Percentiles rank a stretch among this genome's conserved stretches.
phyloP scores from a whole-genome alignment of 2,329 filamentous ascomycete species.

The Botrytis deweyae region DNA sequence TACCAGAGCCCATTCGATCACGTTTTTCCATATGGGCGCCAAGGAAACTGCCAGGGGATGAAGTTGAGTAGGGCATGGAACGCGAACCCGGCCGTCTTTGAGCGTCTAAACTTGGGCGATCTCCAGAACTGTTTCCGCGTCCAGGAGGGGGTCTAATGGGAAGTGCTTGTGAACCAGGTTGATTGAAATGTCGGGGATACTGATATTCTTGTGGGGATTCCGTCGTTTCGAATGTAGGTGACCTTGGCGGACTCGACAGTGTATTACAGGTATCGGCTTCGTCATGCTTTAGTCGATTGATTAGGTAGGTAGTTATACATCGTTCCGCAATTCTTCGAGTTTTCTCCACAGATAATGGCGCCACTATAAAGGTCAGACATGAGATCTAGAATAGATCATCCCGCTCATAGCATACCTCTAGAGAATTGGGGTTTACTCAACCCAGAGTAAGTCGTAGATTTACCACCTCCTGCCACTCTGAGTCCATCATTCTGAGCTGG shows the following conservation, averaged over 20 bases:
- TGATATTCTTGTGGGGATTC: conserved; percentile 12
- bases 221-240: not conserved
- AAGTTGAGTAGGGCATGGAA: conserved; percentile 32
- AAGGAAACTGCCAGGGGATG: conserved; percentile 33
- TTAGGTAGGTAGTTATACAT: conserved; percentile 51
- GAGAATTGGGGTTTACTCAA: conserved; percentile 23
- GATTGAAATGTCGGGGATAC: not conserved
- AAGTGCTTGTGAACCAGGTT: conserved; percentile 17
- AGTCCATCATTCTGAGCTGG: not conserved
- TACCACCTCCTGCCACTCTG: conserved; percentile 26
- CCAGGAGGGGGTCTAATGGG: conserved; percentile 14
- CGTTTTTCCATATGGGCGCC: conserved; percentile 23
- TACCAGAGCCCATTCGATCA: conserved; percentile 15
- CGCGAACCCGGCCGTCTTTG: conserved; percentile 7
- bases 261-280: conserved; percentile 33
- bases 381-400: not conserved
- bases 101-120: not conserved
- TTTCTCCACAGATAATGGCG: conserved; percentile 57
- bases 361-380: conserved; percentile 36
- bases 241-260: conserved; percentile 3
- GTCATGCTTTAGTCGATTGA: conserved; percentile 42
- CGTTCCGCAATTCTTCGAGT: conserved; percentile 58
- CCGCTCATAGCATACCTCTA: conserved; percentile 28
- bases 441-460: conserved; percentile 26
- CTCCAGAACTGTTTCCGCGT: not conserved